Evolutionary conservation across 768 basidiomycete genomes (phyloP).

Genomic region (Pleurotus giganteus): DNA sequence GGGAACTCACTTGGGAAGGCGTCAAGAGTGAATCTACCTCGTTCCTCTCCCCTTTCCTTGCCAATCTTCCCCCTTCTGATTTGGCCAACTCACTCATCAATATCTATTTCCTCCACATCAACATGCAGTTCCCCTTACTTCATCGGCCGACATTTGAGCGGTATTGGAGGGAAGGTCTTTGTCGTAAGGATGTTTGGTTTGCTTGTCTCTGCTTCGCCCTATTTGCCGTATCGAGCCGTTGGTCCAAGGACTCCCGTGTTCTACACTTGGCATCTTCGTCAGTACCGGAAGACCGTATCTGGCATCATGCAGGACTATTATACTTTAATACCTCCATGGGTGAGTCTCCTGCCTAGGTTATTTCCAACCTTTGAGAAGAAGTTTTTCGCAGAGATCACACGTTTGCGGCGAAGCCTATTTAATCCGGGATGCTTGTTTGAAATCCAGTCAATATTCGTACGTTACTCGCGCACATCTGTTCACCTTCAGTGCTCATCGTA

Average conservation of each 20-base stretch:
- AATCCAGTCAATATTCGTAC: constrained; percentile 54
- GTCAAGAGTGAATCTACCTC: constrained; percentile 28
- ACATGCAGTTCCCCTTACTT: constrained; percentile 62
- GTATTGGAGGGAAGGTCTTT: constrained; percentile 52
- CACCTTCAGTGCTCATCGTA: background rate
- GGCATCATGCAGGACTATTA: constrained; percentile 57
- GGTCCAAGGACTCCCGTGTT: constrained; percentile 61
- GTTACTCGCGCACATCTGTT: constrained; percentile 19
- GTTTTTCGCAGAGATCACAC: constrained; percentile 45
- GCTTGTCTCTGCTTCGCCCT: constrained; percentile 56
- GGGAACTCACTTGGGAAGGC: constrained; percentile 59
- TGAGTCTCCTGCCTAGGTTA: constrained; percentile 21
- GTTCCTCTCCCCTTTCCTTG: constrained; percentile 31
- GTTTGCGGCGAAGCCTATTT: constrained; percentile 46
- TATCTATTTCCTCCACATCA: constrained; percentile 64
- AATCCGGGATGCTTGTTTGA: constrained; percentile 61
- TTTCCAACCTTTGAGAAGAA: background rate
- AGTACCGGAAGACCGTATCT: constrained; percentile 31
- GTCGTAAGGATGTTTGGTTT: constrained; percentile 59
- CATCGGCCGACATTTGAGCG: constrained; percentile 69
- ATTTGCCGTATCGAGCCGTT: constrained; percentile 71
- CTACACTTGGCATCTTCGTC: constrained; percentile 27
- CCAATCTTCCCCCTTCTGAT: constrained; percentile 61
- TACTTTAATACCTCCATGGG: constrained; percentile 60
- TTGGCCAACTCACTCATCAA: constrained; percentile 59